These are phyloP conservation scores for Cercospora sojina DNA, from an alignment of 2,329 filamentous ascomycete species.

Conservation along the genomic window DNA sequence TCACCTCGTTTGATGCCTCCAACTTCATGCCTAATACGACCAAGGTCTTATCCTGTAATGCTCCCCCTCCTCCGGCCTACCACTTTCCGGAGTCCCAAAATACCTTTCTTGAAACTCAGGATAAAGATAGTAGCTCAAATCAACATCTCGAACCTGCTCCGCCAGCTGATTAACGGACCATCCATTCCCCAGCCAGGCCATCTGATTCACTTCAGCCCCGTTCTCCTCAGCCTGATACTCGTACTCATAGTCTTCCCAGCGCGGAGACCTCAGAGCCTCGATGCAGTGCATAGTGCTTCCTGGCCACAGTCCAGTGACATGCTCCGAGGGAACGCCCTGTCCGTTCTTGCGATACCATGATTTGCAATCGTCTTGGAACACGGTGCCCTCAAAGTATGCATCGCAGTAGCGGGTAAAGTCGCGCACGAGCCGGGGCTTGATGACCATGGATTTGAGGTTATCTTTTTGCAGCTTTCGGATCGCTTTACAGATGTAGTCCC, in stretches of 20 bases:
- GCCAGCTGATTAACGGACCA: constrained; percentile 59
- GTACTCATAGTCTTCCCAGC: constrained; percentile 63
- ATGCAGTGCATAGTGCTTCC: constrained; percentile 53
- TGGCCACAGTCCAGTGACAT: constrained; percentile 22
- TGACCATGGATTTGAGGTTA: constrained; percentile 41
- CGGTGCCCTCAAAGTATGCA: constrained; percentile 51
- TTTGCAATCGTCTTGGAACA: constrained; percentile 21
- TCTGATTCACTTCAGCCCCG: constrained; percentile 48
- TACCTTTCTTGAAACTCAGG: constrained; percentile 41
- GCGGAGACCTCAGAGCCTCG: constrained; percentile 55
- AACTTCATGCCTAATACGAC: constrained; percentile 34
- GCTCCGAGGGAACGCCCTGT: constrained; percentile 40
- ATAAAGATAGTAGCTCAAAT: constrained; percentile 46
- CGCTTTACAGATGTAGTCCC: constrained; percentile 47
- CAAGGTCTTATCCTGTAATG: constrained; percentile 39
- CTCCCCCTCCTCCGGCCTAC: constrained; percentile 43
- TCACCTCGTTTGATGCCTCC: background rate
- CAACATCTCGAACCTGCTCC: constrained; percentile 37
- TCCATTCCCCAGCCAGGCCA: constrained; percentile 68
- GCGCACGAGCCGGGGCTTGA: constrained; percentile 49
- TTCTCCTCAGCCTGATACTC: constrained; percentile 39
- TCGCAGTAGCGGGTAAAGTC: constrained; percentile 53
- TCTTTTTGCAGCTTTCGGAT: constrained; percentile 47
- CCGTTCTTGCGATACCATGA: constrained; percentile 23
- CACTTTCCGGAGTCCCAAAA: constrained; percentile 33